A percentile compares a stretch with the other conserved stretches of the same genome.
Evolutionary conservation across 192 early-diverging fungal species (phyloP).

Genomic region (Rhizoclosmatium sp.): DNA sequence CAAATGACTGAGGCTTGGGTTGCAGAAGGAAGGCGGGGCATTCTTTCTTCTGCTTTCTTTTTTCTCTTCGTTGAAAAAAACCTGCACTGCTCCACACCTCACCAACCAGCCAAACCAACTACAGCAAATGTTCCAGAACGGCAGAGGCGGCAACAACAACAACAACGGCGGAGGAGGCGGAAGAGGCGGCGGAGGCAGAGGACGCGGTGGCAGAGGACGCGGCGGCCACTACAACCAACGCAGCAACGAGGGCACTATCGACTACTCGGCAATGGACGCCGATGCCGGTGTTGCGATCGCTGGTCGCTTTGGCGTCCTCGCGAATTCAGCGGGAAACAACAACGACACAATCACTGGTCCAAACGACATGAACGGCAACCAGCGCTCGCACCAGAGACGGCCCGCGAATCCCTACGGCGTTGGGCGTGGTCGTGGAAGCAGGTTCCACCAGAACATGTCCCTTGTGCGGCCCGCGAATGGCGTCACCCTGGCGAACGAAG

Average conservation of each 20-base stretch:
- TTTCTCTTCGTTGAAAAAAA: not conserved
- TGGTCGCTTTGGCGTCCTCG: not conserved
- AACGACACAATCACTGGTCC: not conserved
- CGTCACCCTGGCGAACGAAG: slow-evolving; percentile 4
- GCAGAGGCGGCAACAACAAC: not conserved
- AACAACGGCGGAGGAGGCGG: slow-evolving; percentile 7
- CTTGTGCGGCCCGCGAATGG: not conserved
- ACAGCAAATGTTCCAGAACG: not conserved
- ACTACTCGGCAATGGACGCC: slow-evolving; percentile 12
- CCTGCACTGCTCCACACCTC: too few relatives aligned
- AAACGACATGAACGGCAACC: too few relatives aligned
- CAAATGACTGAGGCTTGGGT: not conserved
- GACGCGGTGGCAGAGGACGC: slow-evolving; percentile 17
- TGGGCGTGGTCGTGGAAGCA: not conserved
- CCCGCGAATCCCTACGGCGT: slow-evolving; percentile 2
- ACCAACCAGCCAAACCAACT: not conserved
- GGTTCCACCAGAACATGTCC: not conserved
- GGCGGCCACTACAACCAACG: not conserved
- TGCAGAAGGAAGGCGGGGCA: not conserved
- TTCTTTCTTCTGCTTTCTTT: not conserved
- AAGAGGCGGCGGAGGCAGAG: slow-evolving; percentile 16
- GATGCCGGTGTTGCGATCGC: not conserved
- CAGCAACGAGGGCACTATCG: slow-evolving; percentile 4
- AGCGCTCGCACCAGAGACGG: not conserved
- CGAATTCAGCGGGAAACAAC: not conserved